phyloP scores from a whole-genome alignment of 306 rosid species.

The Quercus agrifolia region DNA sequence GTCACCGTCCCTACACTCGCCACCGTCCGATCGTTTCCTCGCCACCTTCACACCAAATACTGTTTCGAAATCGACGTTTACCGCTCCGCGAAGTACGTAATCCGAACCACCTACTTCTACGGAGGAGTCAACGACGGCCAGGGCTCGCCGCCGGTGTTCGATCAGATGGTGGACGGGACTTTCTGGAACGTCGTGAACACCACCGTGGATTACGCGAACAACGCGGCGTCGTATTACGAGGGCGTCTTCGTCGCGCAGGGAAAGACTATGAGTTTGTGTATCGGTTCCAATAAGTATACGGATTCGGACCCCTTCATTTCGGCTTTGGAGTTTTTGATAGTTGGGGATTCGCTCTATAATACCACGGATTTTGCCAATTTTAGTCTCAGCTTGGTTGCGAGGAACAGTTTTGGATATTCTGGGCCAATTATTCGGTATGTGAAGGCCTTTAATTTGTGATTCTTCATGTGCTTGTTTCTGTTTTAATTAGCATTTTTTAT shows the following conservation, averaged over 20 bases:
- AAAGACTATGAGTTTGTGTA: conserved; percentile 60
- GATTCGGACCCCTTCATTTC: conserved; percentile 88
- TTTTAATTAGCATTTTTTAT: background rate
- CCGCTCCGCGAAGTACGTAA: conserved; percentile 53
- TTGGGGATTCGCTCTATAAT: conserved; percentile 60
- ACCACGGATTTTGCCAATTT: conserved; percentile 51
- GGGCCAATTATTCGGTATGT: conserved; percentile 65
- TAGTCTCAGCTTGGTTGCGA: conserved; percentile 52
- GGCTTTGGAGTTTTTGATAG: conserved; percentile 62
- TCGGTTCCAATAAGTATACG: conserved; percentile 64
- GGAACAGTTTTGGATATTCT: conserved; percentile 61
- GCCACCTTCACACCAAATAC: conserved; percentile 32
- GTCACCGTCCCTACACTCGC: conserved; percentile 31
- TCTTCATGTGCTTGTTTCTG: background rate
- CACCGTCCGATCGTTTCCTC: conserved; percentile 71
- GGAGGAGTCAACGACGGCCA: conserved; percentile 49
- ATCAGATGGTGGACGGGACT: conserved; percentile 87
- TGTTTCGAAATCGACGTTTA: conserved; percentile 58
- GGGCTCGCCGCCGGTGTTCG: conserved; percentile 70
- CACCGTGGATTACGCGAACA: conserved; percentile 47
- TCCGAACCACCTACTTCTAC: conserved; percentile 79
- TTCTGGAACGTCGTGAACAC: conserved; percentile 79
- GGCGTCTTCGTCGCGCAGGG: conserved; percentile 69
- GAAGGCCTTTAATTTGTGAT: background rate
- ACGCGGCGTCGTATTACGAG: conserved; percentile 48